These are phyloP conservation scores for Bacterosira constricta DNA, from an alignment of 108 stramenopile genomes.

Conservation along the genomic window DNA sequence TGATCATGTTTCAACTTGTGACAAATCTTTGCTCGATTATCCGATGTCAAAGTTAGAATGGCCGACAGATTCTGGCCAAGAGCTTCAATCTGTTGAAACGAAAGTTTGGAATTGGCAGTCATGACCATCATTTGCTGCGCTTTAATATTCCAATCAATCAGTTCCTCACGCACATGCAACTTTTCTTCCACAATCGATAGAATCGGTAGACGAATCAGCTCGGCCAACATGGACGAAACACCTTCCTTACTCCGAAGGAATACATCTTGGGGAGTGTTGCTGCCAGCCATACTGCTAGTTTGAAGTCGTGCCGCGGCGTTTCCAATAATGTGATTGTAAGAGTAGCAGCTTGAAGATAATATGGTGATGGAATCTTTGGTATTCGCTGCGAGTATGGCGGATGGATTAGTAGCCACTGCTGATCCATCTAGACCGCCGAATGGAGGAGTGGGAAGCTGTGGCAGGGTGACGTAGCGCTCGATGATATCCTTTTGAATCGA, in stretches of 20 bases:
- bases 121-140: constrained; percentile 18
- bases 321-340: constrained; percentile 44
- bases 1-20: constrained; percentile 34
- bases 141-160: constrained; percentile 60
- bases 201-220: constrained; percentile 51
- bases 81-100: constrained; percentile 25
- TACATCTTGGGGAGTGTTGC: constrained; percentile 3
- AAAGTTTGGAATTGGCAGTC: constrained; percentile 15
- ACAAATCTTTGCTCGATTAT: constrained; percentile 32
- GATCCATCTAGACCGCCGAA: constrained; percentile 26
- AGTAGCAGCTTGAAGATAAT: constrained; percentile 39
- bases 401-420: constrained; percentile 17
- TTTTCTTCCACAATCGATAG: constrained; percentile 73
- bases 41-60: constrained; percentile 43
- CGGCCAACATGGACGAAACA: constrained; percentile 28
- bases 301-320: constrained; percentile 9
- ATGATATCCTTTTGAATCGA: constrained; percentile 20
- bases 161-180: constrained; percentile 53
- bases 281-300: constrained; percentile 2
- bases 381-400: constrained; percentile 26
- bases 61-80: constrained; percentile 34
- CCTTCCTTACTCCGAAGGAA: constrained; percentile 34
- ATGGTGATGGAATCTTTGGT: constrained; percentile 44
- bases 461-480: constrained; percentile 28
- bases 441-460: constrained; percentile 37